Percentiles rank a stretch among this genome's conserved stretches.
These are phyloP conservation scores for Saccharomycopsis babjevae DNA, from an alignment of 805 yeast genomes.

Conservation along the genomic window DNA sequence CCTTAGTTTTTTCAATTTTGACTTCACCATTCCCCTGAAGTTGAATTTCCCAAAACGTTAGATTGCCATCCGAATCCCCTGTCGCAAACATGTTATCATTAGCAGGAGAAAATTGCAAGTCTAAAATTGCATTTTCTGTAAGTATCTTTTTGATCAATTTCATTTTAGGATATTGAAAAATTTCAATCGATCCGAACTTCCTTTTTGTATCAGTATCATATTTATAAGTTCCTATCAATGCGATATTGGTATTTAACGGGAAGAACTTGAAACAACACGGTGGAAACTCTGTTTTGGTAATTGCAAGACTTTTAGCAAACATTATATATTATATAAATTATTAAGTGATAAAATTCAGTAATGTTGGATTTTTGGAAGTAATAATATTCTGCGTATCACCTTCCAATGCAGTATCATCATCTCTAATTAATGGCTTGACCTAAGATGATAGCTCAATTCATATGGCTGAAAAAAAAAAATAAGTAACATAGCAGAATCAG, in stretches of 20 bases:
- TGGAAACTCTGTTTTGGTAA: conserved; percentile 46
- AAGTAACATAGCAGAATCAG: too few relatives aligned
- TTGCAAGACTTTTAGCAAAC: conserved; percentile 19
- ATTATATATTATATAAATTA: neutral
- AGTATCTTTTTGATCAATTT: conserved; percentile 22
- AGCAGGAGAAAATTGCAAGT: conserved; percentile 56
- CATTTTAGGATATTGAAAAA: conserved; percentile 23
- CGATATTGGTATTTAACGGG: conserved; percentile 35
- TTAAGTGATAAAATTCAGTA: too few relatives aligned
- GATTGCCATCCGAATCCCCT: conserved; percentile 74
- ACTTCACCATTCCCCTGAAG: conserved; percentile 1
- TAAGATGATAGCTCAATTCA: too few relatives aligned
- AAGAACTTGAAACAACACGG: conserved; percentile 72
- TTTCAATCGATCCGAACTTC: conserved; percentile 56
- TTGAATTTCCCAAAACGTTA: conserved; percentile 48
- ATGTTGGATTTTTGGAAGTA: too few relatives aligned
- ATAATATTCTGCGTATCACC: too few relatives aligned
- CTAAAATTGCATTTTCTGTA: conserved; percentile 62
- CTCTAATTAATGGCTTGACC: too few relatives aligned
- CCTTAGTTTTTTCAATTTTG: neutral
- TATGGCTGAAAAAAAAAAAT: too few relatives aligned
- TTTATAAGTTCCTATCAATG: conserved; percentile 74
- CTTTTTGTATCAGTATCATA: conserved; percentile 47
- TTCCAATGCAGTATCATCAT: too few relatives aligned
- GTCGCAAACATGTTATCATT: conserved; percentile 41